phyloP scores from a whole-genome alignment of 2,329 filamentous ascomycete species.

The Claviceps humidiphila region DNA sequence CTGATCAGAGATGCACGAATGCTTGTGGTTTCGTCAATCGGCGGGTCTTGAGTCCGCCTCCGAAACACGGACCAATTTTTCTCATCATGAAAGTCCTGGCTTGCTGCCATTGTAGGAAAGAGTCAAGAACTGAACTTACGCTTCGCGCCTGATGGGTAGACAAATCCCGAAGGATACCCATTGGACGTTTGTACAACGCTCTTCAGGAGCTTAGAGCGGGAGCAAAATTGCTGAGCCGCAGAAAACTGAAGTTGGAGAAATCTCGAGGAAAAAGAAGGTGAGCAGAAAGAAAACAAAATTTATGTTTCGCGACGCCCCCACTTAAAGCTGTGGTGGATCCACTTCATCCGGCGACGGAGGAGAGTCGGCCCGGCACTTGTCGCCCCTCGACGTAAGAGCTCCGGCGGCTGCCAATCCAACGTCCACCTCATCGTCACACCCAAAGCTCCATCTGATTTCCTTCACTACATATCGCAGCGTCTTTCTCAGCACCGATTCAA shows the following conservation, averaged over 20 bases:
- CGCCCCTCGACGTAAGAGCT: constrained; percentile 26
- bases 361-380: constrained; percentile 10
- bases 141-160: not conserved
- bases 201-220: not conserved
- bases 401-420: constrained; percentile 13
- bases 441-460: not conserved
- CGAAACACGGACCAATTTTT: constrained; percentile 92
- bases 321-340: not conserved
- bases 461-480: not conserved
- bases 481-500: not conserved
- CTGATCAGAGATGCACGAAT: constrained; percentile 62
- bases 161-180: not conserved
- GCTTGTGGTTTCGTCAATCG: constrained; percentile 63
- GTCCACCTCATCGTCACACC: not conserved
- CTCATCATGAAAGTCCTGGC: constrained; percentile 45
- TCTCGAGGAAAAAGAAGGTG: not conserved
- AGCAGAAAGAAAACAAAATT: not conserved
- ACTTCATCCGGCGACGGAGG: constrained; percentile 5
- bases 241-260: not conserved
- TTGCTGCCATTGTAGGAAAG: not conserved
- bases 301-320: constrained; percentile 1
- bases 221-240: not conserved
- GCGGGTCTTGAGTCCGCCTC: constrained; percentile 87
- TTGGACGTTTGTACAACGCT: not conserved
- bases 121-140: constrained; percentile 2